Conservation (phyloP, 495 filamentous ascomycete genomes). For the Neurospora sublineolata region DNA sequence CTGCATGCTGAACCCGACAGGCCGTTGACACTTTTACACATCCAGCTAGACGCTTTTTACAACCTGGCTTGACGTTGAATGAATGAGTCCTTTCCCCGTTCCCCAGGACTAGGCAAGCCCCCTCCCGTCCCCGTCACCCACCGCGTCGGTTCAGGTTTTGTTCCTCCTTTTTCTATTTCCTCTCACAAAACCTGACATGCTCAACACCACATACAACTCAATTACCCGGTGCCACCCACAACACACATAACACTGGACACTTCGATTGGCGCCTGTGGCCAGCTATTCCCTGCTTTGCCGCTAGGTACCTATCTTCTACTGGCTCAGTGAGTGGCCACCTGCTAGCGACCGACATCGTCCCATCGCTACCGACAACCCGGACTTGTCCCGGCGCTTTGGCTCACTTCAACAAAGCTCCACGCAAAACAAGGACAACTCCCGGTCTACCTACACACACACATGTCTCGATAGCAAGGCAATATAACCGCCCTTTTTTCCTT, state of each 20-base stretch:
- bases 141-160: neutral
- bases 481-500: neutral
- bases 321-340: neutral
- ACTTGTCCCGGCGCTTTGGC: neutral
- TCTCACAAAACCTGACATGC: neutral
- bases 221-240: neutral
- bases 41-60: neutral
- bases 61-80: constrained; percentile 1
- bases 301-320: neutral
- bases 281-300: neutral
- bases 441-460: neutral
- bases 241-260: neutral
- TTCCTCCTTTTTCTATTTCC: neutral
- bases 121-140: neutral
- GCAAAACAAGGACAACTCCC: neutral
- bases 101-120: neutral
- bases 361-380: neutral
- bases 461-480: neutral
- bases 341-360: neutral
- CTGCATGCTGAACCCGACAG: neutral
- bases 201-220: neutral
- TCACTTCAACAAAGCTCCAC: neutral
- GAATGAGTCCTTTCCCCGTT: neutral
- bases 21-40: neutral
- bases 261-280: neutral